A percentile compares a stretch with the other conserved stretches of the same genome.
Conservation (phyloP, 345 rosid genomes). For the Salix dunnii region DNA sequence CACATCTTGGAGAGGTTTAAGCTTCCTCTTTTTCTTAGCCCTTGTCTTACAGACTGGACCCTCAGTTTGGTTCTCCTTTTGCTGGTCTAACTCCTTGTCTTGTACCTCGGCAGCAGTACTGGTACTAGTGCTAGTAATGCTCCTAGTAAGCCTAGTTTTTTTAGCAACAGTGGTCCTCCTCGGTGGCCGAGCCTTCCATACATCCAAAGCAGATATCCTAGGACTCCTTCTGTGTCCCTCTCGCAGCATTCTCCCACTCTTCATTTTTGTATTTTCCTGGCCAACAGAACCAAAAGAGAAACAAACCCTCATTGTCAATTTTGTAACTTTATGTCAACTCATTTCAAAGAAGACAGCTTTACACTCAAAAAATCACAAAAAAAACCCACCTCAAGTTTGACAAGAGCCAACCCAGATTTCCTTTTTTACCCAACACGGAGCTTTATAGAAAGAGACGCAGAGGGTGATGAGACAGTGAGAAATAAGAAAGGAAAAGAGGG, state of each 20-base stretch:
- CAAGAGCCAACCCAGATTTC: conserved; percentile 10
- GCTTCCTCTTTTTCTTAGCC: conserved; percentile 40
- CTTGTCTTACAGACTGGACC: conserved; percentile 34
- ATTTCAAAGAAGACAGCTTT: background rate
- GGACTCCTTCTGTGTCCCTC: conserved; percentile 51
- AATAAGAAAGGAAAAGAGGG: background rate
- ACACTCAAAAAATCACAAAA: background rate
- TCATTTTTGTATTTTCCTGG: conserved; percentile 31
- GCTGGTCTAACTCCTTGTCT: background rate
- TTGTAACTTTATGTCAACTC: background rate
- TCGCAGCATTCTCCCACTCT: conserved; percentile 31
- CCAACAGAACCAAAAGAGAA: conserved; percentile 9
- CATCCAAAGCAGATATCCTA: conserved; percentile 40
- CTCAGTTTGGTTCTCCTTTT: background rate
- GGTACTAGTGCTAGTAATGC: background rate
- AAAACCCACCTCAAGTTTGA: conserved; percentile 14
- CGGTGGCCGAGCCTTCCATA: conserved; percentile 30
- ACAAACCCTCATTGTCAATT: conserved; percentile 16
- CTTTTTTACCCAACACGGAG: background rate
- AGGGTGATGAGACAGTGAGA: background rate
- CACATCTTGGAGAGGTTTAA: conserved; percentile 42
- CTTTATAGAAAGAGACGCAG: background rate
- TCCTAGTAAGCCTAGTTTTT: conserved; percentile 2
- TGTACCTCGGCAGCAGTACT: background rate
- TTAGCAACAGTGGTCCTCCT: conserved; percentile 8